A percentile compares a stretch with the other conserved stretches of the same genome.
Evolutionary conservation across 495 filamentous ascomycete genomes (phyloP).

Genomic region (Neurospora hispaniola): DNA sequence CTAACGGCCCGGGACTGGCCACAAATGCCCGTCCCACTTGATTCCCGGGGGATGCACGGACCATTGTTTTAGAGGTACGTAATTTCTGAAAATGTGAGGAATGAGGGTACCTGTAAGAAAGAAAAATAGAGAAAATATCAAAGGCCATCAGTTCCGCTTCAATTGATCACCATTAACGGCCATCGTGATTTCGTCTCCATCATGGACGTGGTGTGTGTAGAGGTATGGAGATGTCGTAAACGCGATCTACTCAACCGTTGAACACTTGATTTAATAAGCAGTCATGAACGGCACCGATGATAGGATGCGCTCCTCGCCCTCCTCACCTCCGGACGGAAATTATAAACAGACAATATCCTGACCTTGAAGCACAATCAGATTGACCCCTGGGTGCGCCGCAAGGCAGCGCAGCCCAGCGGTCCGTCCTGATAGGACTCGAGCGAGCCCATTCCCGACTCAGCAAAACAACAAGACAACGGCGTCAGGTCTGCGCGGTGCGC

Average conservation of each 20-base stretch:
- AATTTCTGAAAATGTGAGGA: too few relatives aligned
- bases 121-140: too few relatives aligned
- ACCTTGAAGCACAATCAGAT: background rate
- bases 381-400: background rate
- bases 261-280: background rate
- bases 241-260: background rate
- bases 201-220: background rate
- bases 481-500: background rate
- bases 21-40: too few relatives aligned
- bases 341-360: background rate
- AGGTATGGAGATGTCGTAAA: background rate
- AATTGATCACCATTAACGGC: too few relatives aligned
- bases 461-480: background rate
- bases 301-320: background rate
- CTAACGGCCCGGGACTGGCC: too few relatives aligned
- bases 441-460: background rate
- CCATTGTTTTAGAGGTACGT: too few relatives aligned
- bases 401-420: background rate
- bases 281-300: background rate
- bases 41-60: too few relatives aligned
- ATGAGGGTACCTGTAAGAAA: too few relatives aligned
- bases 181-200: background rate
- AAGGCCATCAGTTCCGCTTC: too few relatives aligned
- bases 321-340: background rate
- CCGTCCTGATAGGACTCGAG: background rate